Conservation (phyloP, 2,329 filamentous ascomycete genomes). For the Neurospora sp. region DNA sequence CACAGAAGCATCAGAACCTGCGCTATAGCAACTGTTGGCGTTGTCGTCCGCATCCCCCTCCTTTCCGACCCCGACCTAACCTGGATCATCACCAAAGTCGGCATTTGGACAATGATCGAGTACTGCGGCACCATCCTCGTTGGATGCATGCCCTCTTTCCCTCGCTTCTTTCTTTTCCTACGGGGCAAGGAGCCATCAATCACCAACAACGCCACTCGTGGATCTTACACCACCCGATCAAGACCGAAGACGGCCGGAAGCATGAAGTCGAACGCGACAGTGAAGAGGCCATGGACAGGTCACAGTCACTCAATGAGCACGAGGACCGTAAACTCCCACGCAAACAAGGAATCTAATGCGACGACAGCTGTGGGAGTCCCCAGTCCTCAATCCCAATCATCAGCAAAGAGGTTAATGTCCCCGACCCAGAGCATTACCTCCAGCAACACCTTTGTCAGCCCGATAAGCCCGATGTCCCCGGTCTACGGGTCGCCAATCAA, state of each 20-base stretch:
- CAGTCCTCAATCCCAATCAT: neutral
- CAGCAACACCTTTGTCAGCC: neutral
- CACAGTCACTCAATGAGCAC: neutral
- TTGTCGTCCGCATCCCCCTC: constrained; percentile 7
- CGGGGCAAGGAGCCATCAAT: constrained; percentile 3
- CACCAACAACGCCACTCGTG: neutral
- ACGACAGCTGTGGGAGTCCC: neutral
- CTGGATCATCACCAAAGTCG: constrained; percentile 11
- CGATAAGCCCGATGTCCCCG: neutral
- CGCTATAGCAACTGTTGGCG: constrained; percentile 10
- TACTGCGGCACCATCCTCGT: constrained; percentile 12
- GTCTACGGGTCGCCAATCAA: neutral
- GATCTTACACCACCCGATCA: neutral
- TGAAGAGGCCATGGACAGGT: neutral
- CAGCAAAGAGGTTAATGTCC: neutral
- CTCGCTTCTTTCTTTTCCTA: constrained; percentile 10
- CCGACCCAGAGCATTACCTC: neutral
- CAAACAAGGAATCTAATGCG: neutral
- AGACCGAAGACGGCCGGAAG: neutral
- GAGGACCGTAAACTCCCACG: neutral
- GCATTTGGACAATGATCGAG: constrained; percentile 14
- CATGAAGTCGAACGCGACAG: neutral
- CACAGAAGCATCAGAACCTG: constrained; percentile 5
- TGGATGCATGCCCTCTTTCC: constrained; percentile 12
- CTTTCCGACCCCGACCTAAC: constrained; percentile 10